These are phyloP conservation scores for Castanea sativa DNA, from an alignment of 306 rosid genomes.

Conservation along the genomic window DNA sequence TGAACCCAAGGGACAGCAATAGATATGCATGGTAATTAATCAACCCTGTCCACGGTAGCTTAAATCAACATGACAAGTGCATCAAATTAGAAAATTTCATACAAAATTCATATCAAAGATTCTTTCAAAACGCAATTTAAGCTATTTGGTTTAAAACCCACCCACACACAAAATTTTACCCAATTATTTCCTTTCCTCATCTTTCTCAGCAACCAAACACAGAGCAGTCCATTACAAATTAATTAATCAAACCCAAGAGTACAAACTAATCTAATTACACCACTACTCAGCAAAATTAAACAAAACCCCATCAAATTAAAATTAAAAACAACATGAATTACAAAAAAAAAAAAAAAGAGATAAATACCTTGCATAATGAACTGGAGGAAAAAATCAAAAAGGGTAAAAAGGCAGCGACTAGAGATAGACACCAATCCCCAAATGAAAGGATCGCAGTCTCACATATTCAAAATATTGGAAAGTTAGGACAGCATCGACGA, in stretches of 20 bases:
- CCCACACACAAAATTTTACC: background rate
- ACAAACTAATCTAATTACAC: background rate
- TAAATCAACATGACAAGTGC: background rate
- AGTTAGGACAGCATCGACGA: too few relatives aligned
- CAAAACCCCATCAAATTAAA: background rate
- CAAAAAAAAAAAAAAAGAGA: background rate
- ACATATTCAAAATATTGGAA: too few relatives aligned
- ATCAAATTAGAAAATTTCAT: background rate
- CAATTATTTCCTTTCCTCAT: background rate
- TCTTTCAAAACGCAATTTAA: too few relatives aligned
- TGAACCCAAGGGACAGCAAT: constrained; percentile 13
- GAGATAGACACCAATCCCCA: too few relatives aligned
- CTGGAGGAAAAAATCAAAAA: background rate
- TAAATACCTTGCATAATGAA: background rate
- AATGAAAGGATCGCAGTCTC: too few relatives aligned
- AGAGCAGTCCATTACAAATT: background rate
- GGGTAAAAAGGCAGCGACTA: too few relatives aligned
- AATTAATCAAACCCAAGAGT: background rate
- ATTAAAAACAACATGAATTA: background rate
- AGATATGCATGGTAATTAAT: constrained; percentile 8
- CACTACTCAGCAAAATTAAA: background rate
- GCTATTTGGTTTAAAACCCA: too few relatives aligned
- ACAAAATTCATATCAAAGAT: background rate
- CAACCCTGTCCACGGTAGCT: background rate
- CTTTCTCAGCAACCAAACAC: background rate